A percentile compares a stretch with the other conserved stretches of the same genome.
Conservation (phyloP, 805 yeast species). For the Komagataella pseudopastoris region DNA sequence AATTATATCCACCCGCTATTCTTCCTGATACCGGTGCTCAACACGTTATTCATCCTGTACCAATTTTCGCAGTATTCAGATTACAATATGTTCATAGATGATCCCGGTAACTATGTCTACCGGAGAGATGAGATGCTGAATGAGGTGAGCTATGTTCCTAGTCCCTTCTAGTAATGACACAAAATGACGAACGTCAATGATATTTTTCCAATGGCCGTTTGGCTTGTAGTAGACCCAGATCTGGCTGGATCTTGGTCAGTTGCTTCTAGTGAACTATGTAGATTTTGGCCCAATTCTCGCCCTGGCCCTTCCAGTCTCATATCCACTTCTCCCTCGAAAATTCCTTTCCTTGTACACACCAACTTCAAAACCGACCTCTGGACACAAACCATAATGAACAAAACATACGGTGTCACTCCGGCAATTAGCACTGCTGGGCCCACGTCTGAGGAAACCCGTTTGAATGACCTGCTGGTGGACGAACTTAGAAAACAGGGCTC, state of each 20-base stretch:
- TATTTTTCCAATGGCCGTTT: neutral
- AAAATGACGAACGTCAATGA: neutral
- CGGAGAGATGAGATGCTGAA: neutral
- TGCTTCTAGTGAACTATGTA: neutral
- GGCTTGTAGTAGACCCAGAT: neutral
- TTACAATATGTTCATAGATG: neutral
- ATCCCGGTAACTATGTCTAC: neutral
- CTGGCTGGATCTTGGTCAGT: neutral
- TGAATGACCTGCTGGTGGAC: conserved; percentile 65
- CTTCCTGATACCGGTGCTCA: neutral
- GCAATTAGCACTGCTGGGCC: conserved; percentile 85
- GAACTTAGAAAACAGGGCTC: conserved; percentile 78
- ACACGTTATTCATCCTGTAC: neutral
- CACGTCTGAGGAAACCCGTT: conserved; percentile 58
- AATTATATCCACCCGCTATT: neutral
- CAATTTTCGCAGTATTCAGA: neutral
- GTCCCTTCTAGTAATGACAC: neutral
- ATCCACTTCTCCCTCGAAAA: neutral
- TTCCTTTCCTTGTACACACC: neutral
- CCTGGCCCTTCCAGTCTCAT: neutral
- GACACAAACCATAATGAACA: neutral
- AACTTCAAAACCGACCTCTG: neutral
- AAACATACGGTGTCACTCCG: conserved; percentile 51
- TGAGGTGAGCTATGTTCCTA: neutral
- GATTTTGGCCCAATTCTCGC: neutral